phyloP scores from a whole-genome alignment of 2,329 filamentous ascomycete genomes.

The Exophiala alcalophila region DNA sequence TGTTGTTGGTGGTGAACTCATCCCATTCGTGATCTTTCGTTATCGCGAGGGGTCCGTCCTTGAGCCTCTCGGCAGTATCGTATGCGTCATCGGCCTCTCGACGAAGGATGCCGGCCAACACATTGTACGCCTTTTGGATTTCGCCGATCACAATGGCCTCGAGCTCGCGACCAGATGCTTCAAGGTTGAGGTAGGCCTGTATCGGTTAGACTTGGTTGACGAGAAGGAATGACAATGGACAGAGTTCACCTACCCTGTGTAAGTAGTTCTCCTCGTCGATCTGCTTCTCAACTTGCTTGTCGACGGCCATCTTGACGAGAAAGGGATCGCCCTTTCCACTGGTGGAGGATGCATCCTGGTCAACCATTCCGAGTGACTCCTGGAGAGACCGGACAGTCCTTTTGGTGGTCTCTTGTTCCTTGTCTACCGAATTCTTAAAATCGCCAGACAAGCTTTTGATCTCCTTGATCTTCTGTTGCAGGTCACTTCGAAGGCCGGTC shows the following conservation, averaged over 20 bases:
- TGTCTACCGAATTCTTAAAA: conserved; percentile 95
- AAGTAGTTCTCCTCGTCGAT: conserved; percentile 97
- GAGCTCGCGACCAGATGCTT: conserved; percentile 88
- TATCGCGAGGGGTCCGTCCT: conserved; percentile 83
- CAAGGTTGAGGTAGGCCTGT: conserved; percentile 89
- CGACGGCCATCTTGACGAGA: conserved; percentile 77
- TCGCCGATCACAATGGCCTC: conserved; percentile 96
- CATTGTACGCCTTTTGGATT: conserved; percentile 96
- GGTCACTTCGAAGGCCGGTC: conserved; percentile 78
- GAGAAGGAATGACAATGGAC: conserved; percentile 2
- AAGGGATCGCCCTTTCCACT: conserved; percentile 91
- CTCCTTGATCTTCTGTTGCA: conserved; percentile 96
- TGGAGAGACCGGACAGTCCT: conserved; percentile 77
- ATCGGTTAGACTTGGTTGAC: conserved; percentile 22
- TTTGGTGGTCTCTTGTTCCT: conserved; percentile 83
- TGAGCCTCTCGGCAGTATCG: conserved; percentile 73
- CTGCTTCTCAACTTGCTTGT: conserved; percentile 86
- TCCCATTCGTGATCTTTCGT: conserved; percentile 91
- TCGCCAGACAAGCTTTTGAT: conserved; percentile 91
- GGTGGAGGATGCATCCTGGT: conserved; percentile 70
- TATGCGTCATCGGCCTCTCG: conserved; percentile 83
- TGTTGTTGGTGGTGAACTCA: conserved; percentile 73
- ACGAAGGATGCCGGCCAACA: conserved; percentile 85
- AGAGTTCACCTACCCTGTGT: conserved; percentile 65
- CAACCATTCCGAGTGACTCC: conserved; percentile 74